Conservation (phyloP, 2,329 filamentous ascomycete species). For the Metarhizium robertsii region DNA sequence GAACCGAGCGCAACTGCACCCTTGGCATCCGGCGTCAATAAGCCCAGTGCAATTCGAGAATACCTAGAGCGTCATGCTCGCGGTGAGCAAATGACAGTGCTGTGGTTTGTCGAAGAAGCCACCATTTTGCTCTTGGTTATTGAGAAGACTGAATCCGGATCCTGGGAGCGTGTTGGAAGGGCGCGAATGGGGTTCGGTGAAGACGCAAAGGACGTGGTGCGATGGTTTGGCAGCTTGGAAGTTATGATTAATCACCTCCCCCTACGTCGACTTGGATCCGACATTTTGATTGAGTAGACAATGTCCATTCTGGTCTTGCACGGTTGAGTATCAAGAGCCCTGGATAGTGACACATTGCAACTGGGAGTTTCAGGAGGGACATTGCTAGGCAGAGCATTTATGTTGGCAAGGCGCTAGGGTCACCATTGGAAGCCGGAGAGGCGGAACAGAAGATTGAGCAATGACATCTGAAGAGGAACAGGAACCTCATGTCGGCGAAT, state of each 20-base stretch:
- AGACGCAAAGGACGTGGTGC: slow-evolving; percentile 22
- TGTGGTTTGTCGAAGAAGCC: slow-evolving; percentile 27
- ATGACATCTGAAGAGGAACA: too few species aligned
- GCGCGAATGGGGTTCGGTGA: slow-evolving; percentile 25
- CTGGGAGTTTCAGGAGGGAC: not conserved
- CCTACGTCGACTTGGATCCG: slow-evolving; percentile 21
- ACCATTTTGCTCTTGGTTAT: slow-evolving; percentile 24
- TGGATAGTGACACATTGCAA: not conserved
- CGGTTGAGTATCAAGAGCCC: not conserved
- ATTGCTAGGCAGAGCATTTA: too few species aligned
- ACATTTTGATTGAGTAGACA: slow-evolving; percentile 22
- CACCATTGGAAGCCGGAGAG: too few species aligned
- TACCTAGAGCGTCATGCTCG: slow-evolving; percentile 24
- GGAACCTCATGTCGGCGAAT: too few species aligned
- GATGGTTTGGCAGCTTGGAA: slow-evolving; percentile 20
- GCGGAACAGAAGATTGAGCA: too few species aligned
- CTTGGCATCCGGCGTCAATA: not conserved
- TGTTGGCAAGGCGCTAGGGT: too few species aligned
- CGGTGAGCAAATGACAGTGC: slow-evolving; percentile 25
- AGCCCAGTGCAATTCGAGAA: slow-evolving; percentile 17
- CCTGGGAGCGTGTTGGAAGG: slow-evolving; percentile 25
- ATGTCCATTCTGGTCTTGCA: not conserved
- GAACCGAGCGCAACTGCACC: not conserved
- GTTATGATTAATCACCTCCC: slow-evolving; percentile 22
- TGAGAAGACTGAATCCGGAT: slow-evolving; percentile 13